Evolutionary conservation across 225 moss, liverwort and hornwort genomes (phyloP).

Genomic region (Neckera pumila): DNA sequence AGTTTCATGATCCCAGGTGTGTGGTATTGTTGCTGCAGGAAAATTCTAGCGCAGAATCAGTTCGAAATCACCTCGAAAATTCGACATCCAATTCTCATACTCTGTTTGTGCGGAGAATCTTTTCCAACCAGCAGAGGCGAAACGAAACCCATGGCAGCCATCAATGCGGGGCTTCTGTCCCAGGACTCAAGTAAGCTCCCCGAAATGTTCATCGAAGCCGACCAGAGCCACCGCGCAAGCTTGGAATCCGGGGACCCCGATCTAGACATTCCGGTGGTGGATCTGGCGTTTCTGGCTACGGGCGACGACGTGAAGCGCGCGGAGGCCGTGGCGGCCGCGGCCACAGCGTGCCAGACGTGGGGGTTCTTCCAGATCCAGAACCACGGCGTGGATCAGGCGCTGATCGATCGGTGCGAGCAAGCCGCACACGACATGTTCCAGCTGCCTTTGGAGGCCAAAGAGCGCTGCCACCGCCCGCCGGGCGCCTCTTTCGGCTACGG

Average conservation of each 20-base stretch:
- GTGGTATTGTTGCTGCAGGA: background rate
- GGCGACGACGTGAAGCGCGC: conserved; percentile 2
- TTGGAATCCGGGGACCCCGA: background rate
- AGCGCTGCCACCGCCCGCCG: conserved; percentile 27
- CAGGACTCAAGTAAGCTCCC: conserved; percentile 22
- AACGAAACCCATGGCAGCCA: background rate
- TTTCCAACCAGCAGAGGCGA: background rate
- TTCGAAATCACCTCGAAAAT: background rate
- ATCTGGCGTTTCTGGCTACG: conserved; percentile 19
- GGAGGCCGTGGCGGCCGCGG: conserved; percentile 25
- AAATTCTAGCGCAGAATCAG: background rate
- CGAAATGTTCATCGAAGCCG: conserved; percentile 37
- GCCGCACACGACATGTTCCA: conserved; percentile 54
- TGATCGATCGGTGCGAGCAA: conserved; percentile 31
- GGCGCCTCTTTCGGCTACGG: conserved; percentile 44
- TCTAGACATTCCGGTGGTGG: conserved; percentile 42
- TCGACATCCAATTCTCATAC: background rate
- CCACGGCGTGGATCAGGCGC: conserved; percentile 45
- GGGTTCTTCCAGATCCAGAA: conserved; percentile 86
- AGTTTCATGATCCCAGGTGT: background rate
- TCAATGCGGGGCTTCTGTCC: conserved; percentile 21
- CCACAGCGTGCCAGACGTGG: conserved; percentile 43
- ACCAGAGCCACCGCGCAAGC: conserved; percentile 24
- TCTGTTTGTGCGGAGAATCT: background rate
- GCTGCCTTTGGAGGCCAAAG: conserved; percentile 52